phyloP scores from a whole-genome alignment of 2,329 filamentous ascomycete species.

The Calonectria pseudoreteaudii region DNA sequence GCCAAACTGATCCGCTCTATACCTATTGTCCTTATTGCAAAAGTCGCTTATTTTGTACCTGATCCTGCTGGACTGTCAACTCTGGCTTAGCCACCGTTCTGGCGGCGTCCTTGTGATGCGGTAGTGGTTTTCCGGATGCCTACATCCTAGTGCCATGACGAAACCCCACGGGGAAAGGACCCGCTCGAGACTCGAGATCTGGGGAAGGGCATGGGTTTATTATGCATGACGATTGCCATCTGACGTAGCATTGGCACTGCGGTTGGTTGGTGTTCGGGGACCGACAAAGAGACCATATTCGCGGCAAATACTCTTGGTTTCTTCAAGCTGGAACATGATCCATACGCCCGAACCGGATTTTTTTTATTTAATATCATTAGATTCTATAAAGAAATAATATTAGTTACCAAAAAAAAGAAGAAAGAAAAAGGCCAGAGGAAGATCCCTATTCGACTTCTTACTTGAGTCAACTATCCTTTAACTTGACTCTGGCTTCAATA shows the following conservation, averaged over 20 bases:
- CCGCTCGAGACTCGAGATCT: slow-evolving; percentile 12
- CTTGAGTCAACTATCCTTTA: neutral
- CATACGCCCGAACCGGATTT: neutral
- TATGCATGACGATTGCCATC: neutral
- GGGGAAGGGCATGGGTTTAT: neutral
- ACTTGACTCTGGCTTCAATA: too few relatives aligned
- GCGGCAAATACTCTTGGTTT: neutral
- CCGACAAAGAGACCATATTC: neutral
- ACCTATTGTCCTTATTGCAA: neutral
- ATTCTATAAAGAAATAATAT: neutral
- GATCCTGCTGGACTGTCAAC: neutral
- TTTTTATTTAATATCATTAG: too few relatives aligned
- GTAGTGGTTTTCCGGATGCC: slow-evolving; percentile 23
- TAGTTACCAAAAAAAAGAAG: neutral
- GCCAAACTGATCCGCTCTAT: slow-evolving; percentile 19
- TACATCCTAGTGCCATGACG: neutral
- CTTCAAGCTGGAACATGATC: neutral
- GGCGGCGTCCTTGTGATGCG: slow-evolving; percentile 10
- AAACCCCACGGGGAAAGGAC: slow-evolving; percentile 23
- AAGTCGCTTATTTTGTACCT: neutral
- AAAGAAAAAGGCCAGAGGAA: neutral
- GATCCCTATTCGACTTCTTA: neutral
- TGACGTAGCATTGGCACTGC: neutral
- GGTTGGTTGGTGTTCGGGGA: neutral
- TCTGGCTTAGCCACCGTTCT: neutral